Conservation (phyloP, 2,329 filamentous ascomycete genomes). For the Exophiala dermatitidis region DNA sequence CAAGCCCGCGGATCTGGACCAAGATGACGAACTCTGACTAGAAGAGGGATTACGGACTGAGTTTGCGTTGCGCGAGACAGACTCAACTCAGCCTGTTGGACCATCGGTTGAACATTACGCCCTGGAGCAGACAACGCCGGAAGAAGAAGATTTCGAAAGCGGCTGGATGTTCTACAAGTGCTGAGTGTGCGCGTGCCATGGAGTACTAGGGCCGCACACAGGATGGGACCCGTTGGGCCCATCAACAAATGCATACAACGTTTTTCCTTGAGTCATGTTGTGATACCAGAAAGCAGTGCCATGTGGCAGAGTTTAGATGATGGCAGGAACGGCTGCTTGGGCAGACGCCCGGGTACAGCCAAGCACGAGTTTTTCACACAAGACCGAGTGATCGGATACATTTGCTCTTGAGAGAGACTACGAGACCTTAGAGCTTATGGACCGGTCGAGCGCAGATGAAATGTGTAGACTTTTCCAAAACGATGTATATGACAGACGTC, state of each 20-base stretch:
- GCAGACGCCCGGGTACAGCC: background rate
- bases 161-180: constrained; percentile 26
- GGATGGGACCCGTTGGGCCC: background rate
- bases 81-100: constrained; percentile 1
- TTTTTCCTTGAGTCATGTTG: constrained; percentile 14
- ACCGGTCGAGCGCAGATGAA: too few species aligned
- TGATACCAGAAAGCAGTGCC: constrained; percentile 24
- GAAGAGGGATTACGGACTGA: constrained; percentile 54
- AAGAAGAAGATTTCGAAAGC: constrained; percentile 16
- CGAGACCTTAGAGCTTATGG: background rate
- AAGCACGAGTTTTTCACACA: too few species aligned
- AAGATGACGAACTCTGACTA: constrained; percentile 78
- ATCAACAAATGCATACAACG: constrained; percentile 9
- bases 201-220: too few species aligned
- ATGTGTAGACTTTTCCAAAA: too few species aligned
- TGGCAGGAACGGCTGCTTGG: constrained; percentile 7
- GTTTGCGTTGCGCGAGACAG: constrained; percentile 13
- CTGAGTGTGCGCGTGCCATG: background rate
- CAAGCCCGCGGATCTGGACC: constrained; percentile 93
- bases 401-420: background rate
- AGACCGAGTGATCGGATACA: too few species aligned
- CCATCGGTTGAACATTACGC: constrained; percentile 27
- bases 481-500: too few species aligned
- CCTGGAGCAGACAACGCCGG: constrained; percentile 12
- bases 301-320: constrained; percentile 7